Evolutionary conservation across 1,139 yeast genomes (phyloP).

Genomic region (Debaryomycetaceae sp.): DNA sequence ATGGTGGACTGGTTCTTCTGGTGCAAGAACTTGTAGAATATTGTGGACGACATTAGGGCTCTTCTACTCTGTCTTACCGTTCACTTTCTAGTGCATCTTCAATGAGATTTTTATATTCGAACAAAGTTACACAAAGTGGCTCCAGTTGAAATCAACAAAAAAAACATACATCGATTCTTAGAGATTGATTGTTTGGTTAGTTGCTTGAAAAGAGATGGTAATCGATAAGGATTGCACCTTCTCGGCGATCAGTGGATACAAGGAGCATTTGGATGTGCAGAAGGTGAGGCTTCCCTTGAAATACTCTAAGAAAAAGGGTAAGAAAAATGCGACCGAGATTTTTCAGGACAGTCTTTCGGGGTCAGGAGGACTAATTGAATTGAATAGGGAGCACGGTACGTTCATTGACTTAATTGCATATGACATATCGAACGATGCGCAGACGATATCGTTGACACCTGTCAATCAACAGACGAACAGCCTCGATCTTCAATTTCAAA

Average conservation of each 20-base stretch:
- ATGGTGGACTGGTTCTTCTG: conserved; percentile 79
- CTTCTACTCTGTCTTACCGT: too few relatives aligned
- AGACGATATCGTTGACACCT: conserved; percentile 30
- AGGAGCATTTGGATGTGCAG: conserved; percentile 17
- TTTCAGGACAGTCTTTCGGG: conserved; percentile 20
- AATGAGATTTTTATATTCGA: neutral
- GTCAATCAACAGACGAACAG: conserved; percentile 18
- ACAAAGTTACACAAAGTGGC: conserved; percentile 1
- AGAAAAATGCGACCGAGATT: conserved; percentile 17
- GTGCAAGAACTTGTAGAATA: conserved; percentile 82
- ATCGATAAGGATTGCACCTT: conserved; percentile 19
- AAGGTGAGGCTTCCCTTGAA: conserved; percentile 30
- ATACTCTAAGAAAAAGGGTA: conserved; percentile 14
- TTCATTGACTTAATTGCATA: conserved; percentile 23
- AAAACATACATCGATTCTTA: conserved; percentile 2
- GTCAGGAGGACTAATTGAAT: conserved; percentile 23
- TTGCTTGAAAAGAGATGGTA: neutral
- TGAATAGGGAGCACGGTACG: conserved; percentile 11
- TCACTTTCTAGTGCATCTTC: neutral
- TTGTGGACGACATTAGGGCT: conserved; percentile 73
- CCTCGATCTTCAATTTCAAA: conserved; percentile 25
- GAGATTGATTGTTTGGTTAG: conserved; percentile 1
- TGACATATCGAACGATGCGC: conserved; percentile 28
- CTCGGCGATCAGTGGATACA: conserved; percentile 24
- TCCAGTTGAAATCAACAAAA: conserved; percentile 1